Base-by-base conservation (phyloP, 352 stramenopile species). In the Globisporangium megalacanthum region DNA sequence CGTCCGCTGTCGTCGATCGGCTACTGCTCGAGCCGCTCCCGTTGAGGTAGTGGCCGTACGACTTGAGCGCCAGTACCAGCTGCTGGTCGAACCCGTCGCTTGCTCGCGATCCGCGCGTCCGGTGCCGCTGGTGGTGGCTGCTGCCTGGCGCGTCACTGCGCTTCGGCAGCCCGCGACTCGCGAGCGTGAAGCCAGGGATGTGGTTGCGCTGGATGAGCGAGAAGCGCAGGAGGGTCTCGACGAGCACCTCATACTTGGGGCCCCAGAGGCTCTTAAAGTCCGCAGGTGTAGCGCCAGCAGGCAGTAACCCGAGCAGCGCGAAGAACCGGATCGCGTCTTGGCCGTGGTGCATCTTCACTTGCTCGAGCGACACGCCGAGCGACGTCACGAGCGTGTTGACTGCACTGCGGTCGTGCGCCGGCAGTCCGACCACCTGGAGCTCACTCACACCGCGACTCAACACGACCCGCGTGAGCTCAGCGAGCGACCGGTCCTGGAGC, bases 221-320 rank as follows among this genome's bases (percentile, higher is more conserved):
- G 54, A 89, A 92, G 14, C 83, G 76, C 49, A 87, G 60, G 50
- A 92, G 62, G 0, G 77, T 86, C 36, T 88, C 74, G 1, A 89
- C 78, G 3, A 89, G 53, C 10, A 56, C 56, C 33, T 90, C 83
- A 72, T 73, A 92, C 14, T 85, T 83, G 31, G 25, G 58, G 1
- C 79, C 83, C 76, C 82, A 89, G 4, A 92, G 55, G 35, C 78
- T 89, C 58, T 87, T 88, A 41, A 88, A 90, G 52, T 92, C 83
- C 19, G 79, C 78, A 6, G 78, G 75, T 75, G 89, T 89, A 0
- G 77, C 83, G 17, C 83, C 83, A 8, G 79, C 83, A 4, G 83
- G 83, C 22, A 92, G 68, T 6, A 89, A 60, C 0, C 83, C 83
- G 6, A 90, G 64, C 42, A 92, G 55, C 5, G 83, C 76, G 45